Conservation (phyloP, 371 early-diverging fungal species). For the Haplosporangium sp. region DNA sequence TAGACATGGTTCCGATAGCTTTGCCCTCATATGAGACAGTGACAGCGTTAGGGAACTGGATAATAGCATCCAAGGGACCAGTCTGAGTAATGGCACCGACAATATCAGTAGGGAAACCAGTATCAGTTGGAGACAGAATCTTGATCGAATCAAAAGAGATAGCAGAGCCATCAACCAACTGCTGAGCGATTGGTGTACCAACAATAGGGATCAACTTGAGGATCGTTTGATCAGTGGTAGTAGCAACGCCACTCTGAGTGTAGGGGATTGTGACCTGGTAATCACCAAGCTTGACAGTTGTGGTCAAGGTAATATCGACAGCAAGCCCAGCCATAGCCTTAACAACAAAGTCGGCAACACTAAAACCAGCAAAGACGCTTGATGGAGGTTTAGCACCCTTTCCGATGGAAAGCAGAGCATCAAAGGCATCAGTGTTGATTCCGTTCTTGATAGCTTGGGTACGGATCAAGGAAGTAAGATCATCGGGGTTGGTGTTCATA, state of each 20-base stretch:
- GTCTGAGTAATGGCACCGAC: conserved; percentile 66
- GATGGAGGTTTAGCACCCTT: conserved; percentile 53
- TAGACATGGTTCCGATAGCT: conserved; percentile 60
- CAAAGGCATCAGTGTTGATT: conserved; percentile 59
- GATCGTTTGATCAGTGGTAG: conserved; percentile 60
- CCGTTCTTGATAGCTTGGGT: conserved; percentile 60
- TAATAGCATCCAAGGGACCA: conserved; percentile 69
- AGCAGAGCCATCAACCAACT: conserved; percentile 60
- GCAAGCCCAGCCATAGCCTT: conserved; percentile 63
- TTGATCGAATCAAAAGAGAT: conserved; percentile 60
- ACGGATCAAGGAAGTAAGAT: conserved; percentile 55
- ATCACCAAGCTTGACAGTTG: conserved; percentile 63
- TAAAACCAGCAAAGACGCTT: conserved; percentile 59
- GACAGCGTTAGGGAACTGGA: conserved; percentile 65
- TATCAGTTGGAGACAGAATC: conserved; percentile 58
- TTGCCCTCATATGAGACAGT: conserved; percentile 63
- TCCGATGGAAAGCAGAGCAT: conserved; percentile 61
- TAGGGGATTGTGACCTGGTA: conserved; percentile 61
- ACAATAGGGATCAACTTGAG: conserved; percentile 63
- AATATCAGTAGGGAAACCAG: conserved; percentile 61
- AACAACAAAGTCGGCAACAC: conserved; percentile 60
- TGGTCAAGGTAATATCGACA: conserved; percentile 62
- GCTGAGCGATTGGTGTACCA: conserved; percentile 67
- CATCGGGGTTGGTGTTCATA: conserved; percentile 50
- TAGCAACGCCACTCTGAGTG: conserved; percentile 61